Evolutionary conservation across 495 filamentous ascomycete genomes (phyloP).

Genomic region (Astrothelium macrocarpum): DNA sequence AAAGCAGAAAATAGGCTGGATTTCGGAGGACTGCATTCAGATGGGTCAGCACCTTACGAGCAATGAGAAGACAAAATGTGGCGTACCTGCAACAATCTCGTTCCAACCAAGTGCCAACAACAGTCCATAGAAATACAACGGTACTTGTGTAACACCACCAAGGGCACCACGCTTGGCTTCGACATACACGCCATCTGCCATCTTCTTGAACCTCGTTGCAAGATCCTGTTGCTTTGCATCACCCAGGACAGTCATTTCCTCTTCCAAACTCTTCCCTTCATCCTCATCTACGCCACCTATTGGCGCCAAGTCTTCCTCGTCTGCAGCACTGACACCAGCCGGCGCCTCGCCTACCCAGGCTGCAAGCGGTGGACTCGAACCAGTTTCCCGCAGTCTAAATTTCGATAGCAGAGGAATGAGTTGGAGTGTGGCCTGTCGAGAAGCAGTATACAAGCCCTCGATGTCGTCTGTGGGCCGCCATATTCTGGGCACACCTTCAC

Average conservation of each 20-base stretch:
- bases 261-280: slow-evolving; percentile 83
- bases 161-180: slow-evolving; percentile 95
- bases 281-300: slow-evolving; percentile 90
- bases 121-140: slow-evolving; percentile 85
- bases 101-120: slow-evolving; percentile 92
- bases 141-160: slow-evolving; percentile 88
- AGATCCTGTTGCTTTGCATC: slow-evolving; percentile 84
- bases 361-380: slow-evolving; percentile 65
- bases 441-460: slow-evolving; percentile 83
- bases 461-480: slow-evolving; percentile 98
- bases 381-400: slow-evolving; percentile 64
- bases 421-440: slow-evolving; percentile 79
- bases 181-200: slow-evolving; percentile 91
- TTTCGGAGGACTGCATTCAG: slow-evolving; percentile 66
- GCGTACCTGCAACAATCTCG: slow-evolving; percentile 80
- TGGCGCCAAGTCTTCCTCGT: slow-evolving; percentile 78
- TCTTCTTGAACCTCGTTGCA: slow-evolving; percentile 92
- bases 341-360: slow-evolving; percentile 76
- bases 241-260: slow-evolving; percentile 87
- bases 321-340: slow-evolving; percentile 61
- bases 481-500: slow-evolving; percentile 85
- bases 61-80: slow-evolving; percentile 10
- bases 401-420: slow-evolving; percentile 80
- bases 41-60: slow-evolving; percentile 14
- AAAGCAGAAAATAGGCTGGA: slow-evolving; percentile 80